Evolutionary conservation across 495 filamentous ascomycete species (phyloP).

Genomic region (Venustampulla echinocandica): DNA sequence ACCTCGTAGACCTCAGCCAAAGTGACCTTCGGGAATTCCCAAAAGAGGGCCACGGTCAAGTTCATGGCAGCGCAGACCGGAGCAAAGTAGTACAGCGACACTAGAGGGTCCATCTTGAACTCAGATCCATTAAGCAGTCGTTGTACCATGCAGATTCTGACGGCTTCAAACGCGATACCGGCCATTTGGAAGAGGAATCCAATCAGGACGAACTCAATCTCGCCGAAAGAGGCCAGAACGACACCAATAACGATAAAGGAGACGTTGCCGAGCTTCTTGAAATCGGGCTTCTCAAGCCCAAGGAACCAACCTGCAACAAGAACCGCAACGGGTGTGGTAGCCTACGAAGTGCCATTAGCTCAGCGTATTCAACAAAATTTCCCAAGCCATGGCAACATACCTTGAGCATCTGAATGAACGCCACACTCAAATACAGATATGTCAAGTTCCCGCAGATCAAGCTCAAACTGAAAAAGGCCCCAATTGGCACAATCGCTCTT

Average conservation of each 20-base stretch:
- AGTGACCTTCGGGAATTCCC: slow-evolving; percentile 63
- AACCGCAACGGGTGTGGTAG: slow-evolving; percentile 84
- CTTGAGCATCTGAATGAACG: slow-evolving; percentile 99
- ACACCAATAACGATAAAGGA: slow-evolving; percentile 85
- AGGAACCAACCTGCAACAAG: slow-evolving; percentile 77
- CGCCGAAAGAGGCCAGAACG: slow-evolving; percentile 80
- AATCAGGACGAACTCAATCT: slow-evolving; percentile 82
- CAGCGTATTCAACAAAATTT: slow-evolving; percentile 27
- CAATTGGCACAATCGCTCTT: slow-evolving; percentile 86
- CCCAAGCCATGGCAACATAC: slow-evolving; percentile 20
- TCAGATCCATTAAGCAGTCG: slow-evolving; percentile 78
- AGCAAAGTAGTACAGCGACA: slow-evolving; percentile 94
- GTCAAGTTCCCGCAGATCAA: slow-evolving; percentile 92
- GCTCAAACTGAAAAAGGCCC: slow-evolving; percentile 84
- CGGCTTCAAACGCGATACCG: slow-evolving; percentile 83
- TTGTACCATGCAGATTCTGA: slow-evolving; percentile 87
- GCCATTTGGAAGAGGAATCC: slow-evolving; percentile 81
- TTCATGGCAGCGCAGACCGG: slow-evolving; percentile 91
- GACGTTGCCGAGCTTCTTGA: slow-evolving; percentile 77
- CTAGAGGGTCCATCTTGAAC: slow-evolving; percentile 96
- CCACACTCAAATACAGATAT: slow-evolving; percentile 84
- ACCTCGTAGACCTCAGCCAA: slow-evolving; percentile 68
- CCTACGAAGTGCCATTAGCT: slow-evolving; percentile 31
- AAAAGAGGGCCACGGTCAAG: slow-evolving; percentile 63
- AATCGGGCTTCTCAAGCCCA: slow-evolving; percentile 65